Evolutionary conservation across 768 basidiomycete species (phyloP), one percentile per base, ranked within the genome.

Genomic region (Calocybe gangraenosa): DNA sequence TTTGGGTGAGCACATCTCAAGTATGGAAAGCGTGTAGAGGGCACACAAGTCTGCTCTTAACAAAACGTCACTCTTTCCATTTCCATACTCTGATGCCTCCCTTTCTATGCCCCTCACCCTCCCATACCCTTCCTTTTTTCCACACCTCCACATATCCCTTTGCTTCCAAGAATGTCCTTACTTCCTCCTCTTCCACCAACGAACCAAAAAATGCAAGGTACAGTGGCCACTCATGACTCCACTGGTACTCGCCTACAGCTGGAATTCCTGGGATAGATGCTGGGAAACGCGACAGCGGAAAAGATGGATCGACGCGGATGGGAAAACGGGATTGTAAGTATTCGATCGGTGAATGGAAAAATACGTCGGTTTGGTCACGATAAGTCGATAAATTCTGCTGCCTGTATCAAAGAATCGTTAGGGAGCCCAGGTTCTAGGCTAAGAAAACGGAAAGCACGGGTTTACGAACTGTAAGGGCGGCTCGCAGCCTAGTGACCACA

Each of bases 401-500:
- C 37, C 78, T 81, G 52, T 7, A n/a, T n/a, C n/a, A 28, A 28
- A 28, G 11, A 39, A 47, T 31, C 37, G 44, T 44, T 41, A 33
- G 31, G 20, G 37, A 17, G 20, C 40, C 52, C 49, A 52, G 48
- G n/a, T n/a, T 42, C 40, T 18, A 23, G 33, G 41, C 33, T 23
- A 45, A n/a, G 19, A 18, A 28, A 40, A 33, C 39, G 14, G 19
- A 31, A 14, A 23, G 32, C 42, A 35, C 7, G 37, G 35, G 30
- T 21, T 42, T 1, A 71, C 86, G 54, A 65, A 95, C 92, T 75
- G 64, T 1, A 95, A 62, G 0, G 95, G 95, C 1, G 96, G 96
- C 58, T 97, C 95, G 58, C 96, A 99, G 4, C 88, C 86, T 18
- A 99, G 61, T 17, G 87, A 79, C 92, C 94, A 98, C 56, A 85